Evolutionary conservation across 2,329 filamentous ascomycete genomes (phyloP).

Genomic region (Trichoderma polysporum): DNA sequence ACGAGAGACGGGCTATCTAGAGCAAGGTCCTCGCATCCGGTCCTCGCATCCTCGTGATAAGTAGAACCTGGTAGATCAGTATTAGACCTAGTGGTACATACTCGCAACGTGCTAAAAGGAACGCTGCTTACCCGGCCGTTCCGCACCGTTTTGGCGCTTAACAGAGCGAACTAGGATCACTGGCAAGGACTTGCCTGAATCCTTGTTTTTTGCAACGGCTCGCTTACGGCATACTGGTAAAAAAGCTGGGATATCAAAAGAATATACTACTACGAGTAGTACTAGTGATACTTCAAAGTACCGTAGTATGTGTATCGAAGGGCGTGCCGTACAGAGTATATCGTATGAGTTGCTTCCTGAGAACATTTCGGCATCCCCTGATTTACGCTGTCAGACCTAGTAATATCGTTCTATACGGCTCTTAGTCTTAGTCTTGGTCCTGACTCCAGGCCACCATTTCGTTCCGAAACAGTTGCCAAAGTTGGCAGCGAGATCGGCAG

Average conservation of each 20-base stretch:
- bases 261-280: not conserved
- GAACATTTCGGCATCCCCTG: not conserved
- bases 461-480: not conserved
- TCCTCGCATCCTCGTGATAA: not conserved
- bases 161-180: not conserved
- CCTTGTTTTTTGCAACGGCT: not conserved
- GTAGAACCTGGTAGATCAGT: too few relatives aligned
- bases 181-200: not conserved
- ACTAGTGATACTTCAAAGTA: not conserved
- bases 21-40: not conserved
- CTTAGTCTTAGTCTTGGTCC: not conserved
- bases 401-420: not conserved
- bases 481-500: not conserved
- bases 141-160: conserved; percentile 8
- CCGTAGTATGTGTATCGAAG: not conserved
- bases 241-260: not conserved
- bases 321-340: not conserved
- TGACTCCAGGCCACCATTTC: not conserved
- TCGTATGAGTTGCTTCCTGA: not conserved
- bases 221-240: conserved; percentile 3
- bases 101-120: not conserved
- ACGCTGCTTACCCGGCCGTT: not conserved
- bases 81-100: not conserved
- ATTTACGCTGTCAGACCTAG: not conserved
- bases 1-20: not conserved